A percentile compares a stretch with the other conserved stretches of the same genome.
These are phyloP conservation scores for Fusarium sp. DNA, from an alignment of 2,329 filamentous ascomycete species.

Conservation along the genomic window DNA sequence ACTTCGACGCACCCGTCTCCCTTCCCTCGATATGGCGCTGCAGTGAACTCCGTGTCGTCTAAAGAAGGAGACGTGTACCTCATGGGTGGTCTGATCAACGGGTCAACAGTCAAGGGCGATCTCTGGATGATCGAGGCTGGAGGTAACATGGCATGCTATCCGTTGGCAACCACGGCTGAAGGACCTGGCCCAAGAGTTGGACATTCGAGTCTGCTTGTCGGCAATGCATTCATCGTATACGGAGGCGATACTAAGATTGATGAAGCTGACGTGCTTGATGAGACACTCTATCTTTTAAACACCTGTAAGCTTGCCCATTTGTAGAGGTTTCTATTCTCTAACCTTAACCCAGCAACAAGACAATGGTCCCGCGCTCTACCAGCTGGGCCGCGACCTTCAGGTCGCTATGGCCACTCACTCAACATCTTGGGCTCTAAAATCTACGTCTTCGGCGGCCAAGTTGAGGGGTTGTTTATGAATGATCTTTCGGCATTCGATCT, in stretches of 20 bases:
- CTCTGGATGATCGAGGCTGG: constrained; percentile 97
- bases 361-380: constrained; percentile 97
- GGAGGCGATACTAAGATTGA: constrained; percentile 98
- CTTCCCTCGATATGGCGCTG: constrained; percentile 95
- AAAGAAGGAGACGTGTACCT: constrained; percentile 98
- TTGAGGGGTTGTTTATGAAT: constrained; percentile 98
- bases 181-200: constrained; percentile 95
- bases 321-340: constrained; percentile 14
- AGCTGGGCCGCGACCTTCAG: constrained; percentile 82
- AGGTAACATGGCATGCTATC: constrained; percentile 87
- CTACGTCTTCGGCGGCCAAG: constrained; percentile 96
- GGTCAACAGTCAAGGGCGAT: constrained; percentile 94
- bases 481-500: constrained; percentile 94
- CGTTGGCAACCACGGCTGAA: constrained; percentile 88
- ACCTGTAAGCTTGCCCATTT: constrained; percentile 74
- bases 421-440: constrained; percentile 98
- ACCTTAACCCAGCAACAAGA: constrained; percentile 74
- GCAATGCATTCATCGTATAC: constrained; percentile 98
- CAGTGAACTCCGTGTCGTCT: constrained; percentile 89
- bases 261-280: constrained; percentile 88
- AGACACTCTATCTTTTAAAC: constrained; percentile 95
- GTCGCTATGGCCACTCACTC: constrained; percentile 93
- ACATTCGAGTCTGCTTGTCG: constrained; percentile 91
- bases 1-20: constrained; percentile 83
- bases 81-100: constrained; percentile 96